Evolutionary conservation across 352 stramenopile genomes (phyloP).

Genomic region (Pilasporangium apinafurcum): DNA sequence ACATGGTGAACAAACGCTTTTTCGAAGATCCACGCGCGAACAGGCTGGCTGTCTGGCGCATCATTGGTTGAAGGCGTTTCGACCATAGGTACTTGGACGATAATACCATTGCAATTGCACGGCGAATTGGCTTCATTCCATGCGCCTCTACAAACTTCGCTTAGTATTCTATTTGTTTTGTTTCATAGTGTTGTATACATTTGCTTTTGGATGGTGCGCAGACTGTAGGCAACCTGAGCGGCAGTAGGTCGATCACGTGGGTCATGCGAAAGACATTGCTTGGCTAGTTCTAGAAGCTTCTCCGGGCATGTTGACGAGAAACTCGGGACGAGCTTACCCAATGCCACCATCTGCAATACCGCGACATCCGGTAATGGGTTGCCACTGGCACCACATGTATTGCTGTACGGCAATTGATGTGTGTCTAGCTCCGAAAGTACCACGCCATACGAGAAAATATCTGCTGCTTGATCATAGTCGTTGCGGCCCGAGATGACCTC

Average conservation of each 20-base stretch:
- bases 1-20: no score
- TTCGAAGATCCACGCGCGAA: no score
- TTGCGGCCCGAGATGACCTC: constrained; percentile 38
- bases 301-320: constrained; percentile 30
- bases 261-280: constrained; percentile 29
- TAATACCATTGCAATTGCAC: no score
- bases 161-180: no score
- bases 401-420: constrained; percentile 38
- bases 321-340: constrained; percentile 23
- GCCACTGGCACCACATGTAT: constrained; percentile 14
- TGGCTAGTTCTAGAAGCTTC: constrained; percentile 24
- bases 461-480: constrained; percentile 37
- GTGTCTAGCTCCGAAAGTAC: constrained; percentile 63
- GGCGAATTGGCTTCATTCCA: no score
- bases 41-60: no score
- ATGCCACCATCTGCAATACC: constrained; percentile 43
- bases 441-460: constrained; percentile 48
- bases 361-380: constrained; percentile 28
- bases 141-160: no score
- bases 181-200: no score
- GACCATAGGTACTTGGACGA: no score
- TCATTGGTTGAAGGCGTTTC: no score
- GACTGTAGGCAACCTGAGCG: constrained; percentile 31
- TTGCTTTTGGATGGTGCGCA: constrained; percentile 27
- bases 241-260: constrained; percentile 23